phyloP scores from a whole-genome alignment of 306 rosid genomes.

The Boehmeria nivea region DNA sequence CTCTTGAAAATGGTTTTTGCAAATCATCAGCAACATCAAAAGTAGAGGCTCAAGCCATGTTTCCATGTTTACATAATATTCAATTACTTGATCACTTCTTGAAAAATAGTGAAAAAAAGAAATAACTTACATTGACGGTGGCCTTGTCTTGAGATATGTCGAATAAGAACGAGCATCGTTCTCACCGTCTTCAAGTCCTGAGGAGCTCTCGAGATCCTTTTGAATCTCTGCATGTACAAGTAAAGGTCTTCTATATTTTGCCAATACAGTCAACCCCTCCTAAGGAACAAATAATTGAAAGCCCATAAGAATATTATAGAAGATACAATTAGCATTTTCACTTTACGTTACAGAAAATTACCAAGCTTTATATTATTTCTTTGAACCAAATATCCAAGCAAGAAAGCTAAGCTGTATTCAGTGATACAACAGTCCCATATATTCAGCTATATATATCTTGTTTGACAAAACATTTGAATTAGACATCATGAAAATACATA shows the following conservation, averaged over 20 bases:
- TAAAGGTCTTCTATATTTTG: conserved; percentile 81
- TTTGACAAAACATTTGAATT: too few species aligned
- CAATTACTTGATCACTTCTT: too few species aligned
- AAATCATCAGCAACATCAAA: background rate
- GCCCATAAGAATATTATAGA: conserved; percentile 14
- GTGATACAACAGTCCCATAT: background rate
- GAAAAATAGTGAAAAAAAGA: background rate
- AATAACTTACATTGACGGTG: conserved; percentile 79
- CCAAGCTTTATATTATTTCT: background rate
- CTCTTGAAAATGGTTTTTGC: too few species aligned
- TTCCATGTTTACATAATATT: too few species aligned
- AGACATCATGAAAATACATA: too few species aligned
- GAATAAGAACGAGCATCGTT: conserved; percentile 51
- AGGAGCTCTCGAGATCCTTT: conserved; percentile 36
- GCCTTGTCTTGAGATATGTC: conserved; percentile 74
- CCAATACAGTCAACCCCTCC: conserved; percentile 79
- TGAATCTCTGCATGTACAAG: conserved; percentile 81
- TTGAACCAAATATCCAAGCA: background rate
- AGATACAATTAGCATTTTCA: conserved; percentile 1
- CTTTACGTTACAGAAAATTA: background rate
- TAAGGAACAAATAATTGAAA: conserved; percentile 32
- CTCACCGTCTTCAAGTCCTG: conserved; percentile 31
- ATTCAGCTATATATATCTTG: too few species aligned
- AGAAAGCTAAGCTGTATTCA: background rate
- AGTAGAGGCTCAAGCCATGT: too few species aligned